Percentiles rank a stretch among this genome's conserved stretches.
These are phyloP conservation scores for Ophiostoma ips DNA, from an alignment of 2,329 filamentous ascomycete genomes.

Conservation along the genomic window DNA sequence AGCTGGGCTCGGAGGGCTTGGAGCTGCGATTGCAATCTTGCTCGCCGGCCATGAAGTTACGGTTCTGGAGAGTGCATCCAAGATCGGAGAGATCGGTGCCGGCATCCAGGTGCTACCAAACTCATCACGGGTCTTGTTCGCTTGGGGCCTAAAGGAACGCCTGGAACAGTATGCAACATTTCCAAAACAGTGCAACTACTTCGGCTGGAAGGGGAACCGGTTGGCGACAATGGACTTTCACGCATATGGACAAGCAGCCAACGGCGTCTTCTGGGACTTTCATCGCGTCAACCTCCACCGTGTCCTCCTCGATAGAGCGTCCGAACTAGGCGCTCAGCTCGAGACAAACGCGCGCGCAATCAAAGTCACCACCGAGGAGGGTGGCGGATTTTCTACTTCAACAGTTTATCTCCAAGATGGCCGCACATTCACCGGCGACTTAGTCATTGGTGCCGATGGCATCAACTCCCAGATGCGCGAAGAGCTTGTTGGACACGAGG, in stretches of 20 bases:
- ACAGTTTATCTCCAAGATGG: conserved; percentile 16
- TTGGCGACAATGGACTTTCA: conserved; percentile 10
- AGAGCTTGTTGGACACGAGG: conserved; percentile 10
- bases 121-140: conserved; percentile 18
- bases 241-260: conserved; percentile 5
- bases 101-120: conserved; percentile 20
- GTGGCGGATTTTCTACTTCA: conserved; percentile 11
- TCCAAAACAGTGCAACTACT: conserved; percentile 9
- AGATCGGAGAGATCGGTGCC: conserved; percentile 10
- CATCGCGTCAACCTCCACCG: conserved; percentile 21
- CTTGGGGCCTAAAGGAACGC: conserved; percentile 17
- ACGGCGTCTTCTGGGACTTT: conserved; percentile 23
- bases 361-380: conserved; percentile 14
- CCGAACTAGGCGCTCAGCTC: conserved; percentile 17
- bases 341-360: conserved; percentile 16
- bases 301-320: conserved; percentile 17
- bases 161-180: conserved; percentile 8
- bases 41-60: conserved; percentile 11
- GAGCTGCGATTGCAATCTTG: conserved; percentile 9
- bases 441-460: conserved; percentile 28
- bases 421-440: conserved; percentile 19
- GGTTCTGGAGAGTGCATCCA: conserved; percentile 7
- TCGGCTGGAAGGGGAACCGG: conserved; percentile 12
- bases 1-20: conserved; percentile 11
- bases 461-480: conserved; percentile 19